Conservation (phyloP, 768 basidiomycete genomes). For the Paxillus rubicundulus region DNA sequence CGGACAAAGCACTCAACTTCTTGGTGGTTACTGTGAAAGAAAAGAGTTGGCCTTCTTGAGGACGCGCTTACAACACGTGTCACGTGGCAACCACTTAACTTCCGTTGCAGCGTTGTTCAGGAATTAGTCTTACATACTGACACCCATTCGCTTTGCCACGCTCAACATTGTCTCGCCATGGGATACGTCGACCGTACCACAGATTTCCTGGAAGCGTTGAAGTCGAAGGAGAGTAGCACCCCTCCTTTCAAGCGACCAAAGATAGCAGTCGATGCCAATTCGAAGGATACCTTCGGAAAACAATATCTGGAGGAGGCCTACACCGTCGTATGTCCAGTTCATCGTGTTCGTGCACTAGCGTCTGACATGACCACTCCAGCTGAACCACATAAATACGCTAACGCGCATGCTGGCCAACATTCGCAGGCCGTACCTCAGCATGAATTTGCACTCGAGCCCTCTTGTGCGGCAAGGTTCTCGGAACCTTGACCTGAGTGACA, state of each 20-base stretch:
- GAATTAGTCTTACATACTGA: too few species aligned
- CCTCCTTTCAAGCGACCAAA: slow-evolving; percentile 54
- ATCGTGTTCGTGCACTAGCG: neutral
- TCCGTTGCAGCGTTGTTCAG: neutral
- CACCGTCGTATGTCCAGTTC: slow-evolving; percentile 48
- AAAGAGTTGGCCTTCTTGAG: slow-evolving; percentile 1
- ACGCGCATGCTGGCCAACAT: slow-evolving; percentile 71
- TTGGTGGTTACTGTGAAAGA: slow-evolving; percentile 23
- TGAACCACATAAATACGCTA: slow-evolving; percentile 70
- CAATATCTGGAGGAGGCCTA: slow-evolving; percentile 77
- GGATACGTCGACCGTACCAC: slow-evolving; percentile 57
- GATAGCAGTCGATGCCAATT: slow-evolving; percentile 35
- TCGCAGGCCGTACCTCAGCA: slow-evolving; percentile 83
- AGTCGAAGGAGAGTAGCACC: slow-evolving; percentile 41
- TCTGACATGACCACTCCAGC: slow-evolving; percentile 37
- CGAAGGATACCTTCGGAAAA: slow-evolving; percentile 50
- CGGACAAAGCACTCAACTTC: slow-evolving; percentile 20
- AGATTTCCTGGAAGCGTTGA: slow-evolving; percentile 55
- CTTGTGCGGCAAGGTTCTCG: slow-evolving; percentile 48
- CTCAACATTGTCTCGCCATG: slow-evolving; percentile 38
- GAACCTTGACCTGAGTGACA: slow-evolving; percentile 53
- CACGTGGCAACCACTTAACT: slow-evolving; percentile 22
- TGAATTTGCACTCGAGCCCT: slow-evolving; percentile 58
- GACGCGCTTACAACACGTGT: neutral
- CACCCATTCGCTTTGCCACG: neutral